These are phyloP conservation scores for Gymnopilus junonius DNA, from an alignment of 768 basidiomycete genomes.

Conservation along the genomic window DNA sequence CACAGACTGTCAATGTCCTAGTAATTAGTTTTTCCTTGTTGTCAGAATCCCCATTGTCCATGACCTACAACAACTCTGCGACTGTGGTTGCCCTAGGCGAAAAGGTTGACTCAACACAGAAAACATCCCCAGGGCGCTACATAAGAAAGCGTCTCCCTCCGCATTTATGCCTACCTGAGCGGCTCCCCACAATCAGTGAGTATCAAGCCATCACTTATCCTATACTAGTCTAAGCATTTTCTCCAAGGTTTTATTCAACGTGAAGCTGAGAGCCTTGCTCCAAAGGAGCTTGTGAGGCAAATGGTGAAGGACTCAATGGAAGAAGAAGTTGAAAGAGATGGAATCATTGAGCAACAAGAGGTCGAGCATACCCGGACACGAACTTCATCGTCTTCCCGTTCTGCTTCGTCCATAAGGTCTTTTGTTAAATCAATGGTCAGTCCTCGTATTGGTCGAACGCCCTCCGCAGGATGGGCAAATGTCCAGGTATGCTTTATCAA, in stretches of 20 bases:
- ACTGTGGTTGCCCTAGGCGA: constrained; percentile 38
- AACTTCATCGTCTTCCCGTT: constrained; percentile 27
- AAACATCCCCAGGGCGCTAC: constrained; percentile 12
- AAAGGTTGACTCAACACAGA: constrained; percentile 23
- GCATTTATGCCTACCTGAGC: constrained; percentile 64
- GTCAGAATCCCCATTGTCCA: constrained; percentile 12
- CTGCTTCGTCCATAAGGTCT: constrained; percentile 37
- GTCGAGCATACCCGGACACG: constrained; percentile 16
- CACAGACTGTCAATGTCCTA: background rate
- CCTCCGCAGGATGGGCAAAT: constrained; percentile 28
- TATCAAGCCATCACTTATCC: too few species aligned
- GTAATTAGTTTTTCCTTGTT: background rate
- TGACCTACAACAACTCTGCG: constrained; percentile 61
- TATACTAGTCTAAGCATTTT: constrained; percentile 3
- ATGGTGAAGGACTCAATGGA: constrained; percentile 33
- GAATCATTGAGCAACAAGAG: constrained; percentile 25
- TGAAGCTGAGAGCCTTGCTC: constrained; percentile 66
- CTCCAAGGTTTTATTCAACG: constrained; percentile 66
- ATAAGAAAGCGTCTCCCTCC: constrained; percentile 47
- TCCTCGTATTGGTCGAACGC: constrained; percentile 16
- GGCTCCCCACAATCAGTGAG: constrained; percentile 71
- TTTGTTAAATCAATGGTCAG: constrained; percentile 31
- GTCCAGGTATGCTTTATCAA: constrained; percentile 26
- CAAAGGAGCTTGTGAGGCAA: constrained; percentile 60
- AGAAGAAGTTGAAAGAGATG: constrained; percentile 27